A percentile compares a stretch with the other conserved stretches of the same genome.
Evolutionary conservation across 2,329 filamentous ascomycete genomes (phyloP).

Genomic region (Pseudopithomyces maydicus): DNA sequence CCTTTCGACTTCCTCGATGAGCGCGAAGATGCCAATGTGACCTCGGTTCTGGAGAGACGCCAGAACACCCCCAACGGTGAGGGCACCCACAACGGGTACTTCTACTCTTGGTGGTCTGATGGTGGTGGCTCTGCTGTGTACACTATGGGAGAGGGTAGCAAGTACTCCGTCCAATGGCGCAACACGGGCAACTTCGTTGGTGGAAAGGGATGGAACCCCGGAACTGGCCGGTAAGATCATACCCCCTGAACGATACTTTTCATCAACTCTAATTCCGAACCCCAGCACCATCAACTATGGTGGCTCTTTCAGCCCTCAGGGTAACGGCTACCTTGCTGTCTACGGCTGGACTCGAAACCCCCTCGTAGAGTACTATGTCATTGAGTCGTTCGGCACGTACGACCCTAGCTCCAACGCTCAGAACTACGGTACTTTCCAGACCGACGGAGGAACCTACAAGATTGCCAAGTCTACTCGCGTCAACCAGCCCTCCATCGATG

Average conservation of each 20-base stretch:
- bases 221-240: constrained; percentile 53
- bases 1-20: constrained; percentile 25
- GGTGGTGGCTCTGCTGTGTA: constrained; percentile 38
- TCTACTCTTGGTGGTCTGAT: constrained; percentile 66
- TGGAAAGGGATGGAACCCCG: constrained; percentile 36
- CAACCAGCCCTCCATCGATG: constrained; percentile 59
- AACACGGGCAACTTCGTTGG: constrained; percentile 32
- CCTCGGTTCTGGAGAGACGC: constrained; percentile 21
- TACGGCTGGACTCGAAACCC: constrained; percentile 62
- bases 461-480: constrained; percentile 55
- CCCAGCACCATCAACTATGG: constrained; percentile 22
- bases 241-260: no score
- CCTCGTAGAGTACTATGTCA: constrained; percentile 62
- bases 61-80: constrained; percentile 9
- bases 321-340: constrained; percentile 44
- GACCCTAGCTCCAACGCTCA: constrained; percentile 51
- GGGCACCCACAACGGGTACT: constrained; percentile 47
- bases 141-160: constrained; percentile 25
- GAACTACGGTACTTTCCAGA: constrained; percentile 55
- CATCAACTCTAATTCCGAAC: no score
- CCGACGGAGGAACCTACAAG: constrained; percentile 59
- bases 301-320: constrained; percentile 26
- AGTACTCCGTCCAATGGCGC: constrained; percentile 28
- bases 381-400: constrained; percentile 56
- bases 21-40: constrained; percentile 25